Evolutionary conservation across 495 filamentous ascomycete species (phyloP).

Genomic region (Hyaloscypha variabilis): DNA sequence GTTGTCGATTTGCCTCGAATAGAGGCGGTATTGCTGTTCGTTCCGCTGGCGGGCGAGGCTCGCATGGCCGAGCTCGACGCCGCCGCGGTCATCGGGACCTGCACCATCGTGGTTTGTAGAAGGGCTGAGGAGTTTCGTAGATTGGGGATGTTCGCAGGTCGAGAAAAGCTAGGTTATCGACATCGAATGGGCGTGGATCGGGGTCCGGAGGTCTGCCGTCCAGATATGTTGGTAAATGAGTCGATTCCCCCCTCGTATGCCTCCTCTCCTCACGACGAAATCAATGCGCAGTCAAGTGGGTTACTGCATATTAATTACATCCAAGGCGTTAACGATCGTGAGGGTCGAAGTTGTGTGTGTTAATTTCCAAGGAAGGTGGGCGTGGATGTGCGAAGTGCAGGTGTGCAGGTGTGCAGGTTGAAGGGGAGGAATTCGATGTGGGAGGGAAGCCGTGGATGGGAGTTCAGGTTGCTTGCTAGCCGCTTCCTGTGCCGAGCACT

Average conservation of each 20-base stretch:
- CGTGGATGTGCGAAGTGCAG: background rate
- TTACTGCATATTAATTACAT: constrained; percentile 10
- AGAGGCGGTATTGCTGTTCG: constrained; percentile 36
- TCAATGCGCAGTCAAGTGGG: background rate
- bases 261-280: constrained; percentile 11
- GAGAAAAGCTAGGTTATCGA: constrained; percentile 21
- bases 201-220: constrained; percentile 9
- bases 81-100: constrained; percentile 27
- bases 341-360: background rate
- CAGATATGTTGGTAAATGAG: constrained; percentile 16
- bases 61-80: constrained; percentile 37
- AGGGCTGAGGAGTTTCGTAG: background rate
- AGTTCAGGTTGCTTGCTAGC: no score
- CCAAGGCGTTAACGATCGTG: background rate
- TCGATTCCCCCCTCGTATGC: constrained; percentile 15
- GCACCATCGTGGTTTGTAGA: constrained; percentile 28
- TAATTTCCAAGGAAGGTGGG: background rate
- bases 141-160: constrained; percentile 17
- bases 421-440: background rate
- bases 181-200: constrained; percentile 25
- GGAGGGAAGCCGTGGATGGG: background rate
- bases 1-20: constrained; percentile 45
- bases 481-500: background rate
- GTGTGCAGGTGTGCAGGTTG: background rate
- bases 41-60: constrained; percentile 48